Conservation (phyloP, 345 rosid species). For the Bruguiera gymnorhiza region DNA sequence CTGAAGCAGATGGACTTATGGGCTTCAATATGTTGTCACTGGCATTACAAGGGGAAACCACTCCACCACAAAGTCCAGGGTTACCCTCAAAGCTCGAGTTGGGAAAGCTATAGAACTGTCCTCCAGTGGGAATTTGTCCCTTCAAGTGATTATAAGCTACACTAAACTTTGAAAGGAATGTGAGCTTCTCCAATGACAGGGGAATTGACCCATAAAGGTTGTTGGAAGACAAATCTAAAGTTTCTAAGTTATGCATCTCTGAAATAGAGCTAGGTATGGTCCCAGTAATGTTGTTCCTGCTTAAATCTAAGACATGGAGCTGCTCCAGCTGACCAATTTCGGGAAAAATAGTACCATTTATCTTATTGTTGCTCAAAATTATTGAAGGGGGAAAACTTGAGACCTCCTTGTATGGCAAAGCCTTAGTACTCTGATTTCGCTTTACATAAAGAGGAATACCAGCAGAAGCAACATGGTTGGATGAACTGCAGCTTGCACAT, state of each 20-base stretch:
- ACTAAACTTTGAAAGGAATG: constrained; percentile 76
- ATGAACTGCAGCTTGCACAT: constrained; percentile 38
- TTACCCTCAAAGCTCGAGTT: constrained; percentile 91
- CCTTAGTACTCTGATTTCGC: constrained; percentile 60
- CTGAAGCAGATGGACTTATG: constrained; percentile 30
- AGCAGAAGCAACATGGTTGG: constrained; percentile 39
- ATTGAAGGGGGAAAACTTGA: constrained; percentile 89
- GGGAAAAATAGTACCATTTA: constrained; percentile 58
- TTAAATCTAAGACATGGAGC: constrained; percentile 86
- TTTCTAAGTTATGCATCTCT: constrained; percentile 65
- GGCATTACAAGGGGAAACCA: constrained; percentile 58
- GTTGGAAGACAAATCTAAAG: constrained; percentile 70
- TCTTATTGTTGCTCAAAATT: constrained; percentile 53
- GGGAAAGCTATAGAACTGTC: constrained; percentile 85
- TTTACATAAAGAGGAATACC: constrained; percentile 82
- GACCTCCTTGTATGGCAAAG: constrained; percentile 70
- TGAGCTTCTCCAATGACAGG: constrained; percentile 58
- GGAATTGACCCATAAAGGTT: constrained; percentile 70
- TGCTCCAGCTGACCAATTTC: constrained; percentile 73
- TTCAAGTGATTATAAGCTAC: constrained; percentile 74
- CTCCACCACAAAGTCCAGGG: constrained; percentile 63
- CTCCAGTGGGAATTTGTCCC: constrained; percentile 70
- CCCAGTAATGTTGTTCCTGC: constrained; percentile 79
- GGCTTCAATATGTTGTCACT: constrained; percentile 39
- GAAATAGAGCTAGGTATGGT: constrained; percentile 66